Percentiles rank a stretch among this genome's conserved stretches.
Conservation (phyloP, 2,329 filamentous ascomycete species). For the Colletotrichum aenigma region DNA sequence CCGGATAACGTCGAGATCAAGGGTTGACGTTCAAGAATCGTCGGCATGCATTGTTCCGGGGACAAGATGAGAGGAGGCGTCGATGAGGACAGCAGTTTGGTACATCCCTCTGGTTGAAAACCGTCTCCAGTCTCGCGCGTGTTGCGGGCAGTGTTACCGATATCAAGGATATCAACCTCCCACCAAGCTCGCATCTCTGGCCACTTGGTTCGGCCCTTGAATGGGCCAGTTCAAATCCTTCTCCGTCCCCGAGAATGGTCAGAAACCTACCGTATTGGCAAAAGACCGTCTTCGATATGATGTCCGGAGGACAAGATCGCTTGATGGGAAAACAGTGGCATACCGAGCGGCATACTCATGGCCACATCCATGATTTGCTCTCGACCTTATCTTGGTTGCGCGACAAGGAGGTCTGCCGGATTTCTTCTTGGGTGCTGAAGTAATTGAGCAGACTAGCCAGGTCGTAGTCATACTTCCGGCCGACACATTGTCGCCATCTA, state of each 20-base stretch:
- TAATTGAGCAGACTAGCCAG: neutral
- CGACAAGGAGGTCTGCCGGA: no score
- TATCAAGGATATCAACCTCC: neutral
- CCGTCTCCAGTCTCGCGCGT: neutral
- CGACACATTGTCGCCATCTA: no score
- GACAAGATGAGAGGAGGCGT: neutral
- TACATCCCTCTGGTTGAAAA: neutral
- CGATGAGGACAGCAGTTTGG: neutral
- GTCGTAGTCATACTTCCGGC: neutral
- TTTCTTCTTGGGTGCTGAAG: neutral
- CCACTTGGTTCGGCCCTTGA: neutral
- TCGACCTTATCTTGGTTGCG: neutral
- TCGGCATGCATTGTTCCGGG: neutral
- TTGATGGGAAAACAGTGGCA: neutral
- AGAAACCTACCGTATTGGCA: neutral
- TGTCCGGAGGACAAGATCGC: neutral
- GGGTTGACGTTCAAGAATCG: neutral
- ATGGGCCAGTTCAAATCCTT: neutral
- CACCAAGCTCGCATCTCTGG: neutral
- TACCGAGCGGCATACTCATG: neutral
- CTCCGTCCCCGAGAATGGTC: neutral
- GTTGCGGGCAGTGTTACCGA: neutral
- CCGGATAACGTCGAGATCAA: neutral
- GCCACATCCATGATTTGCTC: neutral
- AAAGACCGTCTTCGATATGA: neutral